Evolutionary conservation across 2,329 filamentous ascomycete genomes (phyloP).

Genomic region (Alternaria viburni): DNA sequence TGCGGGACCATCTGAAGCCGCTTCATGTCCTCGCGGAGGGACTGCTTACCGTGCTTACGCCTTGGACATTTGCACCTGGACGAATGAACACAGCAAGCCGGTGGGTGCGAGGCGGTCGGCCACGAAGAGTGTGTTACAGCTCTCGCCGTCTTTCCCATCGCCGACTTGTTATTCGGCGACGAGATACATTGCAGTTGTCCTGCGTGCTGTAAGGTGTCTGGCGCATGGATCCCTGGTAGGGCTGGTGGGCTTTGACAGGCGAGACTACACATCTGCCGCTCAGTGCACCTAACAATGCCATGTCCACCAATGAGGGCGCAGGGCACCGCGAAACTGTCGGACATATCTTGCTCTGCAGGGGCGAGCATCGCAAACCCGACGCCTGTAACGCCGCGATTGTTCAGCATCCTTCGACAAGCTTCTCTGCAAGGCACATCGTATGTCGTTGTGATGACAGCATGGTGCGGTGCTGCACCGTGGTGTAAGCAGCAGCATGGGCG

Average conservation of each 20-base stretch:
- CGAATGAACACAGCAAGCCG: slow-evolving; percentile 29
- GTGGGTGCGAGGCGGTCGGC: slow-evolving; percentile 13
- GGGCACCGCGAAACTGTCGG: slow-evolving; percentile 13
- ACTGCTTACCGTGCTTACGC: slow-evolving; percentile 45
- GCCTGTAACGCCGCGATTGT: slow-evolving; percentile 4
- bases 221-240: slow-evolving; percentile 13
- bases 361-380: slow-evolving; percentile 13
- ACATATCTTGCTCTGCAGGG: slow-evolving; percentile 22
- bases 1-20: slow-evolving; percentile 31
- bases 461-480: slow-evolving; percentile 25
- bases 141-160: slow-evolving; percentile 10
- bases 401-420: slow-evolving; percentile 6
- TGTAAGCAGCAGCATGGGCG: slow-evolving; percentile 36
- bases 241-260: slow-evolving; percentile 11
- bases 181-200: slow-evolving; percentile 12
- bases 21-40: slow-evolving; percentile 34
- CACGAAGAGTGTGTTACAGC: slow-evolving; percentile 10
- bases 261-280: slow-evolving; percentile 29
- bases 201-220: slow-evolving; percentile 5
- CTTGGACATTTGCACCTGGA: slow-evolving; percentile 26
- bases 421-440: slow-evolving; percentile 6
- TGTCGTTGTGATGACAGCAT: slow-evolving; percentile 24
- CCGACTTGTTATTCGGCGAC: slow-evolving; percentile 16
- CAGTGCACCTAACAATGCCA: slow-evolving; percentile 22
- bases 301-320: slow-evolving; percentile 23